Evolutionary conservation across 2,329 filamentous ascomycete genomes (phyloP).

Genomic region (Monilinia polystroma): DNA sequence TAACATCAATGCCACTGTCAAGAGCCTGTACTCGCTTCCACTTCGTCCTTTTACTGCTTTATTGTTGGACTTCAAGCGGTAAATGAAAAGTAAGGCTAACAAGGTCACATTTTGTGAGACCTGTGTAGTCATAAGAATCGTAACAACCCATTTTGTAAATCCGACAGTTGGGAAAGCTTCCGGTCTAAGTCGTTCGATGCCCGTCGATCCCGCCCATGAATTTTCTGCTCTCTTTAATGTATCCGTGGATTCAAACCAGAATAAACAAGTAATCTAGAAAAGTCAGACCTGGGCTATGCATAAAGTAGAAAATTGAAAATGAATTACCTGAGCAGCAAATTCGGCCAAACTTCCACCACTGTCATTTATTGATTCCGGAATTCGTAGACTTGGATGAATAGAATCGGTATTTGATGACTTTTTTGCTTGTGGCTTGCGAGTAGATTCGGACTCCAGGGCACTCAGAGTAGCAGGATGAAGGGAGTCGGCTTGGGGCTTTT

Average conservation of each 20-base stretch:
- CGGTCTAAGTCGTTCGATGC: constrained; percentile 57
- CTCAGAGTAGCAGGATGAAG: not conserved
- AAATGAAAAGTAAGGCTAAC: constrained; percentile 86
- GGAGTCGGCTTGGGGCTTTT: not conserved
- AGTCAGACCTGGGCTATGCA: constrained; percentile 27
- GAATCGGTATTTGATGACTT: constrained; percentile 32
- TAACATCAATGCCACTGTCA: constrained; percentile 95
- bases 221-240: constrained; percentile 71
- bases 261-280: constrained; percentile 82
- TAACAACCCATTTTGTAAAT: constrained; percentile 92
- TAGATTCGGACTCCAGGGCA: constrained; percentile 13
- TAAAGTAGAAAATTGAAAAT: not conserved
- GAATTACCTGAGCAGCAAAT: constrained; percentile 74
- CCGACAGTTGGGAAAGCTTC: constrained; percentile 75
- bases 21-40: constrained; percentile 87
- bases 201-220: constrained; percentile 41
- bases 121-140: constrained; percentile 88
- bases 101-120: constrained; percentile 95
- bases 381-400: constrained; percentile 52
- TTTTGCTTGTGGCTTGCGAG: constrained; percentile 26
- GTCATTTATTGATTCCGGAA: constrained; percentile 73
- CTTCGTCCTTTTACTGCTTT: constrained; percentile 84
- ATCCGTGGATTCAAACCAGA: constrained; percentile 94
- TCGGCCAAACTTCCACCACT: constrained; percentile 75
- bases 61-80: constrained; percentile 87